Percentiles rank a stretch among this genome's conserved stretches.
Evolutionary conservation across 2,329 filamentous ascomycete species (phyloP).

Genomic region (Bipolaris zeicola): DNA sequence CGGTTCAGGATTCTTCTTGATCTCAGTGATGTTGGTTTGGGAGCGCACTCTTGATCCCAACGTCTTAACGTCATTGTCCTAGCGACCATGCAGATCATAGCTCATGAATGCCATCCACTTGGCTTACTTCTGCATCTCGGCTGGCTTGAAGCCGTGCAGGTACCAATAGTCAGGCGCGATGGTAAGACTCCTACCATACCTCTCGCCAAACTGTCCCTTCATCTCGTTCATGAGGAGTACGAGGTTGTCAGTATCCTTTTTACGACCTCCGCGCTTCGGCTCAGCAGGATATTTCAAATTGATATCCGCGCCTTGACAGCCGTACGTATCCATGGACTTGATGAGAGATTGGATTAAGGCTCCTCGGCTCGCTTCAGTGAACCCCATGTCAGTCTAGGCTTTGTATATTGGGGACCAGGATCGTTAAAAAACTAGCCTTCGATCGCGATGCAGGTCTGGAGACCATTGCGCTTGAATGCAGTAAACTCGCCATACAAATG

Average conservation of each 20-base stretch:
- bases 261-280: constrained; percentile 45
- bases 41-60: constrained; percentile 19
- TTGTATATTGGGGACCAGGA: constrained; percentile 29
- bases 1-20: constrained; percentile 32
- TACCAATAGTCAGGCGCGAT: constrained; percentile 36
- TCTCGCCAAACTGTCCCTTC: constrained; percentile 14
- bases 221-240: constrained; percentile 28
- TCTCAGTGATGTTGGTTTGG: constrained; percentile 57
- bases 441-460: constrained; percentile 50
- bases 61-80: constrained; percentile 43
- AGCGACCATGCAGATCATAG: constrained; percentile 27
- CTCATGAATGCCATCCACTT: constrained; percentile 30
- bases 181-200: constrained; percentile 34
- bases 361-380: constrained; percentile 3
- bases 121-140: constrained; percentile 47
- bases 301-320: constrained; percentile 53
- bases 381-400: constrained; percentile 39
- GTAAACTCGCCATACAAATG: constrained; percentile 40
- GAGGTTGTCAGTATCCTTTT: constrained; percentile 41
- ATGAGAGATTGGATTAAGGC: constrained; percentile 13
- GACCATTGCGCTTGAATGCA: constrained; percentile 36
- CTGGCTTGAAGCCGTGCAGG: constrained; percentile 35
- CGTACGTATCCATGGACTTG: constrained; percentile 51
- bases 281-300: constrained; percentile 52
- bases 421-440: constrained; percentile 54